phyloP scores from a whole-genome alignment of 176 grass and related monocot genomes.

The Zea mays region Zm-B73-REFERENCE-NAM-5.0 NC_050102.1:9543501-9544000 shows the following conservation, averaged over 20 bases:
- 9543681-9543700: slow-evolving; percentile 5
- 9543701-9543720: slow-evolving; percentile 30
- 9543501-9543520: not conserved
- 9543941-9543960: slow-evolving; percentile 74
- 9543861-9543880: slow-evolving; percentile 83
- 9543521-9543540: not conserved
- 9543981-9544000: slow-evolving; percentile 73
- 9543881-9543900: slow-evolving; percentile 84
- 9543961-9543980: slow-evolving; percentile 79
- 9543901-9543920: slow-evolving; percentile 75
- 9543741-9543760: slow-evolving; percentile 83
- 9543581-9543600: slow-evolving; percentile 9
- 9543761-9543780: slow-evolving; percentile 82
- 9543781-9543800: slow-evolving; percentile 81
- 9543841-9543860: slow-evolving; percentile 80
- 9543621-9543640: not conserved
- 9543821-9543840: slow-evolving; percentile 92
- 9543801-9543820: slow-evolving; percentile 82
- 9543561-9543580: not conserved
- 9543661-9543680: not conserved
- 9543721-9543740: slow-evolving; percentile 65
- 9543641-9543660: not conserved
- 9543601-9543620: not conserved
- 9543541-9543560: too few species aligned
- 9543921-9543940: slow-evolving; percentile 71